phyloP scores from a whole-genome alignment of 495 filamentous ascomycete species.

The Cudoniella acicularis region DNA sequence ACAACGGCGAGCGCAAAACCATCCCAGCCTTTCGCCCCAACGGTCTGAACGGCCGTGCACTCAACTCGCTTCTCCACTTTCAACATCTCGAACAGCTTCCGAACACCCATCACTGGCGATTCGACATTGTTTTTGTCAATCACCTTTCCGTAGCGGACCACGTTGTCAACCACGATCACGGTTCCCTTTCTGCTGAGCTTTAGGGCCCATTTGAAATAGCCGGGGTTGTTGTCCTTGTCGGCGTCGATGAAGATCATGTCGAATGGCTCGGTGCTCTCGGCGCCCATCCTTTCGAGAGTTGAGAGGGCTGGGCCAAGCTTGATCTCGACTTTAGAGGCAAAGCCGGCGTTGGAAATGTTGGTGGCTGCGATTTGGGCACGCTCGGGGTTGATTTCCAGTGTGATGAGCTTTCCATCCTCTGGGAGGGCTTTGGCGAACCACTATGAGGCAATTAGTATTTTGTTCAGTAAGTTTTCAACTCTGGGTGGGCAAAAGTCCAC shows the following conservation, averaged over 20 bases:
- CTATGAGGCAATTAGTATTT: neutral
- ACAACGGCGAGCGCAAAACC: slow-evolving; percentile 16
- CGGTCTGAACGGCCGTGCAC: slow-evolving; percentile 18
- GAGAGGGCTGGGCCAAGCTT: slow-evolving; percentile 11
- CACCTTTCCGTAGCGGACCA: slow-evolving; percentile 8
- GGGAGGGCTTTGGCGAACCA: slow-evolving; percentile 19
- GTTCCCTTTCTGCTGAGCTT: slow-evolving; percentile 7
- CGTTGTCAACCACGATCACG: slow-evolving; percentile 19
- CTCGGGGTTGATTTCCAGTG: slow-evolving; percentile 9
- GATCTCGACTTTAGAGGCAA: slow-evolving; percentile 12
- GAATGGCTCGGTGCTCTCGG: slow-evolving; percentile 9
- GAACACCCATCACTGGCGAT: neutral
- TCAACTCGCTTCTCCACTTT: slow-evolving; percentile 18
- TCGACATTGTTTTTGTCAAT: neutral
- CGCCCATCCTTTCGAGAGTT: slow-evolving; percentile 8
- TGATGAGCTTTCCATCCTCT: slow-evolving; percentile 13
- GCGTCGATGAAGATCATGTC: slow-evolving; percentile 23
- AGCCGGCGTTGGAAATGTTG: slow-evolving; percentile 18
- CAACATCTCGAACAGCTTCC: slow-evolving; percentile 14
- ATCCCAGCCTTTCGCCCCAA: slow-evolving; percentile 21
- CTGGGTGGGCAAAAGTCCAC: neutral
- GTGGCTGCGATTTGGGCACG: slow-evolving; percentile 6
- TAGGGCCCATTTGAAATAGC: slow-evolving; percentile 10
- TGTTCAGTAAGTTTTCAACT: neutral
- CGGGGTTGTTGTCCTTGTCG: slow-evolving; percentile 19